Evolutionary conservation across 345 rosid species (phyloP).

Genomic region (Carallia pectinifolia): DNA sequence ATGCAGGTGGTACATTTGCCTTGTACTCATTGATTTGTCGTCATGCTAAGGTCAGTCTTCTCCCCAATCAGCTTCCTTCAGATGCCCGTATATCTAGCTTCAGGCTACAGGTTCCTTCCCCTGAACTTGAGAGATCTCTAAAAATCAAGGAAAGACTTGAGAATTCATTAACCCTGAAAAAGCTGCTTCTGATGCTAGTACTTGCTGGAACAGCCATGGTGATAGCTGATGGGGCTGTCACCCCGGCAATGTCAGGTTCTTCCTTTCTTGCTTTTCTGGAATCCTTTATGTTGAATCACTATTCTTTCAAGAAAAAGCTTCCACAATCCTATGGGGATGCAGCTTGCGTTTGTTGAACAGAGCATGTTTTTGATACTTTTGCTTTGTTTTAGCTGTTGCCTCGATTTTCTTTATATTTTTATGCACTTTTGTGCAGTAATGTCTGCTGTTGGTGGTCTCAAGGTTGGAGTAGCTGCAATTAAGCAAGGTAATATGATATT

Average conservation of each 20-base stretch:
- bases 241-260: slow-evolving; percentile 99
- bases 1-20: slow-evolving; percentile 95
- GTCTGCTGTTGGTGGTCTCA: slow-evolving; percentile 97
- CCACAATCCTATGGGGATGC: not conserved
- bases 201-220: slow-evolving; percentile 99
- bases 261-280: slow-evolving; percentile 12
- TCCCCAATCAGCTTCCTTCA: slow-evolving; percentile 95
- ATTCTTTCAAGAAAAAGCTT: not conserved
- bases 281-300: not conserved
- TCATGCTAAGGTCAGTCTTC: slow-evolving; percentile 94
- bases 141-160: slow-evolving; percentile 95
- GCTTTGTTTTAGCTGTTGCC: slow-evolving; percentile 8
- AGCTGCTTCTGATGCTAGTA: slow-evolving; percentile 74
- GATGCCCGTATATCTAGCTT: slow-evolving; percentile 96
- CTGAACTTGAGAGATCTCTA: slow-evolving; percentile 96
- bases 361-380: slow-evolving; percentile 5
- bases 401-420: slow-evolving; percentile 5
- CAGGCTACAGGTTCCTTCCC: slow-evolving; percentile 92
- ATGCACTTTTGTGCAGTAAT: slow-evolving; percentile 57
- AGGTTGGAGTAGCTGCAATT: slow-evolving; percentile 75
- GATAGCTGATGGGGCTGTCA: slow-evolving; percentile 95
- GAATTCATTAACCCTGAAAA: slow-evolving; percentile 66
- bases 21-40: slow-evolving; percentile 94
- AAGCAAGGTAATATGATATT: slow-evolving; percentile 51
- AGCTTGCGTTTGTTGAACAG: not conserved